Evolutionary conservation across 192 early-diverging fungal species (phyloP).

Genomic region (Endogone sp.): DNA sequence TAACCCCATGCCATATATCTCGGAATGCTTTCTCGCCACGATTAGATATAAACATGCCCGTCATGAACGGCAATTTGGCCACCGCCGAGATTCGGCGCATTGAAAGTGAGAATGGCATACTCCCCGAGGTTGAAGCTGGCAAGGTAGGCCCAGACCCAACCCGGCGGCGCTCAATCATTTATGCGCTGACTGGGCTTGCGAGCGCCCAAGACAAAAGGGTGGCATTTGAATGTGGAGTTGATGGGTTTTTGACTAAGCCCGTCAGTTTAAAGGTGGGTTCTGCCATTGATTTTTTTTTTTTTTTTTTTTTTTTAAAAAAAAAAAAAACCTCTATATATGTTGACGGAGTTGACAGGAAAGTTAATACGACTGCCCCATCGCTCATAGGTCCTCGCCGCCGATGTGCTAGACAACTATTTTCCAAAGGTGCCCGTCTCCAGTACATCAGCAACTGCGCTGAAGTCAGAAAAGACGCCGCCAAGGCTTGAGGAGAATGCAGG

Average conservation of each 20-base stretch:
- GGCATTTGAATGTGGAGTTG: slow-evolving; percentile 37
- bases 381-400: no score
- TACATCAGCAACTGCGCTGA: no score
- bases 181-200: slow-evolving; percentile 39
- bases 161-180: slow-evolving; percentile 21
- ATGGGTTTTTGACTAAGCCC: slow-evolving; percentile 42
- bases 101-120: slow-evolving; percentile 18
- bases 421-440: no score
- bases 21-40: no score
- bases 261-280: slow-evolving; percentile 26
- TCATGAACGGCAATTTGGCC: slow-evolving; percentile 43
- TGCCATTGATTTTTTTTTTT: no score
- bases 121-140: neutral
- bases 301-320: no score
- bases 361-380: no score
- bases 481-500: no score
- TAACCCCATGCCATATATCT: neutral
- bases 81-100: slow-evolving; percentile 35
- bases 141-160: neutral
- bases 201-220: slow-evolving; percentile 32
- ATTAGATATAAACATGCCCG: slow-evolving; percentile 40
- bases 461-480: no score
- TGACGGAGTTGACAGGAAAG: no score
- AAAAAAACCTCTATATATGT: no score
- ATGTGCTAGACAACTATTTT: no score